phyloP scores from a whole-genome alignment of 257 asterid genomes.

The Jacaranda copaia region DNA sequence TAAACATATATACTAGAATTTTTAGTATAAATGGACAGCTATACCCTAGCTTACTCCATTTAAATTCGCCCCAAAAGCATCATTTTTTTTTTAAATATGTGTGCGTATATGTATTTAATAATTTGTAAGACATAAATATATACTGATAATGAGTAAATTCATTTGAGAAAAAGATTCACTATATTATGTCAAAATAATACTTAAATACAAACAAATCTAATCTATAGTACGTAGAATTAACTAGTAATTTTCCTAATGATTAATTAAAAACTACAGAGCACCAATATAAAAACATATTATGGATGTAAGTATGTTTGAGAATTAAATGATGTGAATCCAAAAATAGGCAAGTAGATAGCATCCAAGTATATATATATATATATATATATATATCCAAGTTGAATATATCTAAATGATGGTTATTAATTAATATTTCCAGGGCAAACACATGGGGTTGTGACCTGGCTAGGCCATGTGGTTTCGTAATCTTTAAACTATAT shows the following conservation, averaged over 20 bases:
- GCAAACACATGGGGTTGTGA: slow-evolving; percentile 46
- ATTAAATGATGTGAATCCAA: slow-evolving; percentile 6
- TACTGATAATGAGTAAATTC: too few relatives aligned
- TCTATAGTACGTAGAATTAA: too few relatives aligned
- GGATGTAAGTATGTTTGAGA: background rate
- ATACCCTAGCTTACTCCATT: background rate
- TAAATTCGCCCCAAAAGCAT: background rate
- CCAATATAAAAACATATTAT: slow-evolving; percentile 13
- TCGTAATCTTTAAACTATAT: slow-evolving; percentile 52
- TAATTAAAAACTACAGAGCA: background rate
- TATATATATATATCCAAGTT: slow-evolving; percentile 31
- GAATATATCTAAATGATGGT: slow-evolving; percentile 38
- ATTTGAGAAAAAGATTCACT: too few relatives aligned
- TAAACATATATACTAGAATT: too few relatives aligned
- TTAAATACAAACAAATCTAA: too few relatives aligned
- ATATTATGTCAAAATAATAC: too few relatives aligned
- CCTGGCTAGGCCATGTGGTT: slow-evolving; percentile 50
- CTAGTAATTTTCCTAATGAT: too few relatives aligned
- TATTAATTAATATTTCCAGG: slow-evolving; percentile 1
- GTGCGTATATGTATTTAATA: background rate
- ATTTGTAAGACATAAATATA: background rate
- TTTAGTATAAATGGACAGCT: background rate
- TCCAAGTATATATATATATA: background rate
- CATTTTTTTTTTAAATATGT: background rate
- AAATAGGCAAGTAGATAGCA: slow-evolving; percentile 10